Conservation (phyloP, 495 filamentous ascomycete genomes). For the Xylaria palmicola region DNA sequence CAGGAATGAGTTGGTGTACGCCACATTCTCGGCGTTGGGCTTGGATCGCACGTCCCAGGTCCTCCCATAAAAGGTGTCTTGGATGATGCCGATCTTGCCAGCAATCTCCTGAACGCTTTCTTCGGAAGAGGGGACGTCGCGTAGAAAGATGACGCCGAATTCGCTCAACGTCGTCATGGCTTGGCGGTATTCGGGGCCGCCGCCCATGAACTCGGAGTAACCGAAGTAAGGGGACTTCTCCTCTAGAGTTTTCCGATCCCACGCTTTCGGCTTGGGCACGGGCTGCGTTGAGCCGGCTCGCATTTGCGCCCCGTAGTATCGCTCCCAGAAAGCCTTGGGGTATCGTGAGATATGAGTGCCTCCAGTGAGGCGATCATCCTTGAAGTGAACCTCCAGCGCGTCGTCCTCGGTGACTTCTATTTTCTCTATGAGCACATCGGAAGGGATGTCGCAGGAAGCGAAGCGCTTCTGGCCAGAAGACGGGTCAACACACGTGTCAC, state of each 20-base stretch:
- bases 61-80: constrained; percentile 81
- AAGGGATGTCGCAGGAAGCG: constrained; percentile 68
- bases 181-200: constrained; percentile 47
- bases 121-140: constrained; percentile 63
- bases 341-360: constrained; percentile 20
- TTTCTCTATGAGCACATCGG: constrained; percentile 41
- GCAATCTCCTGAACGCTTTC: constrained; percentile 66
- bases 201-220: constrained; percentile 68
- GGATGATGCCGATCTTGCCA: constrained; percentile 67
- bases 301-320: too few relatives aligned
- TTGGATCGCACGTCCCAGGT: constrained; percentile 87
- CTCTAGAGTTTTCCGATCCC: constrained; percentile 32
- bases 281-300: too few relatives aligned
- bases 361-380: constrained; percentile 20
- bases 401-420: constrained; percentile 36
- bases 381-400: constrained; percentile 59
- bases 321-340: neutral
- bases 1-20: constrained; percentile 77
- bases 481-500: constrained; percentile 68
- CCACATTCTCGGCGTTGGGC: constrained; percentile 80
- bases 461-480: constrained; percentile 83
- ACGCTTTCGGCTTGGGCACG: constrained; percentile 22
- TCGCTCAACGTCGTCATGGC: constrained; percentile 54
- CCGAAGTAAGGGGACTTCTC: constrained; percentile 40
- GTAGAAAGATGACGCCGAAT: constrained; percentile 71